Conservation (phyloP, 768 basidiomycete species). For the Mycena filopes region DNA sequence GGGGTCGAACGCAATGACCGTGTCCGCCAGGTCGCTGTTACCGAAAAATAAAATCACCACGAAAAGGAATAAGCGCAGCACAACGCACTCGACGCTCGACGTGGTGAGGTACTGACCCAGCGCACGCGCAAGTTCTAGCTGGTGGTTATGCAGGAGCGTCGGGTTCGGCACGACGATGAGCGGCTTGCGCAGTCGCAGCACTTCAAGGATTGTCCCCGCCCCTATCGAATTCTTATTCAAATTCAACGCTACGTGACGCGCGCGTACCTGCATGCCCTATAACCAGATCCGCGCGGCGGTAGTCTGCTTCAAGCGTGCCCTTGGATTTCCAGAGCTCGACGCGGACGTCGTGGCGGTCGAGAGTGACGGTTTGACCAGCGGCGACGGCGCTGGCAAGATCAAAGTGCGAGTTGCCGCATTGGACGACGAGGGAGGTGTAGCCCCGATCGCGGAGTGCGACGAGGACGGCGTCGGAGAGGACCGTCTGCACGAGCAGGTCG, state of each 20-base stretch:
- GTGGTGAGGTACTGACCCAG: slow-evolving; percentile 69
- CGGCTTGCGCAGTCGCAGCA: slow-evolving; percentile 75
- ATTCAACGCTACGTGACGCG: slow-evolving; percentile 9
- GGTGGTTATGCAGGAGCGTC: slow-evolving; percentile 92
- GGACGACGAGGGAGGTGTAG: slow-evolving; percentile 72
- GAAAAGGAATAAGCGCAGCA: slow-evolving; percentile 29
- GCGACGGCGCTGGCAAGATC: slow-evolving; percentile 45
- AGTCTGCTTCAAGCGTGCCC: slow-evolving; percentile 73
- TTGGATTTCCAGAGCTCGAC: slow-evolving; percentile 82
- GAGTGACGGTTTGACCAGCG: slow-evolving; percentile 39
- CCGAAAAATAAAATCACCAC: not conserved
- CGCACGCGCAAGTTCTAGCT: slow-evolving; percentile 84
- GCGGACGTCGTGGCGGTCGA: slow-evolving; percentile 53
- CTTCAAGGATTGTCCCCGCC: slow-evolving; percentile 94
- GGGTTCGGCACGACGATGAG: slow-evolving; percentile 92
- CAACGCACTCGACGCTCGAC: slow-evolving; percentile 71
- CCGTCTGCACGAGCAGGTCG: slow-evolving; percentile 73
- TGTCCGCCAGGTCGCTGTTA: slow-evolving; percentile 61
- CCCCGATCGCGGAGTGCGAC: slow-evolving; percentile 61
- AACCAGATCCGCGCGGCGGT: slow-evolving; percentile 76
- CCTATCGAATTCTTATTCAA: slow-evolving; percentile 56
- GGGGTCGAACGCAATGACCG: slow-evolving; percentile 62
- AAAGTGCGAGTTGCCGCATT: slow-evolving; percentile 79
- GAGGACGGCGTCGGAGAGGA: slow-evolving; percentile 69
- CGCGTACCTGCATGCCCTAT: slow-evolving; percentile 93